Base-by-base conservation (phyloP, 2,329 filamentous ascomycete species). In the Bipolaris gigantea region DNA sequence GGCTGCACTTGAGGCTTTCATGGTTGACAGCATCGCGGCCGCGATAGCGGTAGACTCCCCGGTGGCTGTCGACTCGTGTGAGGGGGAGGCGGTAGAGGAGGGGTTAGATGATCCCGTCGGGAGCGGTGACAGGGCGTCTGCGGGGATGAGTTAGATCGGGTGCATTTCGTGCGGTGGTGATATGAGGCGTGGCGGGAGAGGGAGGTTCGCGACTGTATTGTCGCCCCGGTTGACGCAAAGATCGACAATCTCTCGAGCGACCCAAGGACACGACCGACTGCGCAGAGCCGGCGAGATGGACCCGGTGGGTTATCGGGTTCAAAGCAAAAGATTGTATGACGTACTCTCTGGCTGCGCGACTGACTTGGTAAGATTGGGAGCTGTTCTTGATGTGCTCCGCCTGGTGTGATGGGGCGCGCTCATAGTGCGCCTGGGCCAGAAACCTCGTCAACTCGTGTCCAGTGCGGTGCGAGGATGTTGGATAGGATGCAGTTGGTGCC, bases 41-140 rank as follows among this genome's bases (percentile, higher is more conserved):
- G 60, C 58, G 38, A 57, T 55, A 19, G 55, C 50, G 11, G 57
- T 44, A 25, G 58, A 42, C 27, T 56, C 59, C 36, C 58, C 53
- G 44, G 48, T 42, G 51, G 56, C 54, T 40, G 61, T 47, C 42
- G 61, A 46, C 33, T 48, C 55, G 45, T 46, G 56, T 40, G 64
- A 87, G 85, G 64, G 75, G 72, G 56, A 76, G 63, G 48, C 69
- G 65, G 61, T 83, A 83, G 59, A 57, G 40, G 67, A 64, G 60
- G 64, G 60, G 58, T 58, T 47, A 44, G 57, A 48, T 33, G 13
- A 48, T 33, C 59, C 56, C 53, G 23, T 55, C n/a, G 49, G 60
- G 16, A 54, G 57, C n/a, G 50, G 57, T 44, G 59, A 49, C 51
- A 48, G 49, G 8, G 57, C 47, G 39, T 55, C 68, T 71, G 38